phyloP scores from a whole-genome alignment of 2,329 filamentous ascomycete species.

The Xylaria sp. region DNA sequence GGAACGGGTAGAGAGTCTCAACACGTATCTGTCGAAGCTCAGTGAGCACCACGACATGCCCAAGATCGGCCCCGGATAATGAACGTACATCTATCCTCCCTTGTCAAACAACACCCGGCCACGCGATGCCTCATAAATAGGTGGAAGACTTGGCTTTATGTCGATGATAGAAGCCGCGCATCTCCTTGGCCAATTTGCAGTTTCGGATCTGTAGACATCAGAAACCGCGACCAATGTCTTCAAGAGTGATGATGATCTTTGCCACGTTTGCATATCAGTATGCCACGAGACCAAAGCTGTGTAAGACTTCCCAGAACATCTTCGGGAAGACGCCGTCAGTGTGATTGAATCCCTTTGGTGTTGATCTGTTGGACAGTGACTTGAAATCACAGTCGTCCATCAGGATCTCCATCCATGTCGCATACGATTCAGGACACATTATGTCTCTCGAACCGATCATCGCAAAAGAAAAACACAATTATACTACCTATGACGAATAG shows the following conservation, averaged over 20 bases:
- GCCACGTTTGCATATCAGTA: neutral
- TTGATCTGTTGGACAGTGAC: neutral
- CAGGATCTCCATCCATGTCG: too few relatives aligned
- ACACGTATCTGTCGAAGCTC: slow-evolving; percentile 83
- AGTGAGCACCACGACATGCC: slow-evolving; percentile 98
- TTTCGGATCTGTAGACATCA: too few relatives aligned
- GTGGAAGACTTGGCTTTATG: too few relatives aligned
- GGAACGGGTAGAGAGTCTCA: slow-evolving; percentile 90
- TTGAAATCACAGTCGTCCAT: too few relatives aligned
- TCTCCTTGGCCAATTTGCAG: too few relatives aligned
- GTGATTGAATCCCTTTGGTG: neutral
- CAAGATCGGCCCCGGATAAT: slow-evolving; percentile 57
- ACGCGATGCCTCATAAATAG: neutral
- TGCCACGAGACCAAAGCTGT: neutral
- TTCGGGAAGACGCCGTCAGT: neutral
- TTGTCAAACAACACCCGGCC: neutral
- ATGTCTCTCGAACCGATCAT: too few relatives aligned
- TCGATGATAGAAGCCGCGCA: too few relatives aligned
- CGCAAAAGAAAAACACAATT: too few relatives aligned
- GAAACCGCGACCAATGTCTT: neutral
- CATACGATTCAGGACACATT: too few relatives aligned
- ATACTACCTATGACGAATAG: too few relatives aligned
- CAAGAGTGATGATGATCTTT: neutral
- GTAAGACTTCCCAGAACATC: neutral
- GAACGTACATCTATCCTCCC: neutral